Evolutionary conservation across 164 flowering plant species (phyloP).

Genomic region (Kalanchoe fedtschenkoi): DNA sequence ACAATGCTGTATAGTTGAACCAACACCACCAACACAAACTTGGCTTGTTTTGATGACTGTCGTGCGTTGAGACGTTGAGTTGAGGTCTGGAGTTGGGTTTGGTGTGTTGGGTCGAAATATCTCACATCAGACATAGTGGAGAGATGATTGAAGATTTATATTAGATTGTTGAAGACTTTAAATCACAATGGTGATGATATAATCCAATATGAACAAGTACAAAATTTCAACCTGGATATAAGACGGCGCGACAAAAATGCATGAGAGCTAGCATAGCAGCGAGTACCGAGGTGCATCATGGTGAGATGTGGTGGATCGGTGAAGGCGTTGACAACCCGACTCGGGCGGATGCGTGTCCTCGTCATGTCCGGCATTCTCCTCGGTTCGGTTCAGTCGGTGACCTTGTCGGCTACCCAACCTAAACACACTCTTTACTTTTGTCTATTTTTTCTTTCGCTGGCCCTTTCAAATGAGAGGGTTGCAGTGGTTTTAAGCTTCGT

Average conservation of each 20-base stretch:
- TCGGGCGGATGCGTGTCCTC: slow-evolving; percentile 2
- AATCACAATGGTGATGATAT: too few species aligned
- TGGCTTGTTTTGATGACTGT: not conserved
- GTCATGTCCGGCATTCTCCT: not conserved
- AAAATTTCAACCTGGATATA: too few species aligned
- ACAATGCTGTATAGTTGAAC: too few species aligned
- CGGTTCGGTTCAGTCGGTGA: not conserved
- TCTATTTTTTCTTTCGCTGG: too few species aligned
- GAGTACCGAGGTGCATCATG: not conserved
- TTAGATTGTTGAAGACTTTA: too few species aligned
- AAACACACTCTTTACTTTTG: too few species aligned
- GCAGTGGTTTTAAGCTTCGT: slow-evolving; percentile 70
- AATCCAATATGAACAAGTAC: too few species aligned
- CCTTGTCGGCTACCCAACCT: not conserved
- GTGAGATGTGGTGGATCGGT: not conserved
- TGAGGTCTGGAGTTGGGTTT: too few species aligned
- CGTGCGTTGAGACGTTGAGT: not conserved
- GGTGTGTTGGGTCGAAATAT: not conserved
- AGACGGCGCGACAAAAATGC: slow-evolving; percentile 2
- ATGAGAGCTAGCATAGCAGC: not conserved
- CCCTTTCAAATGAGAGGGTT: too few species aligned
- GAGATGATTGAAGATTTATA: too few species aligned
- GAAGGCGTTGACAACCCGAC: slow-evolving; percentile 3
- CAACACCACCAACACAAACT: too few species aligned
- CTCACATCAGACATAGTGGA: too few species aligned